Evolutionary conservation across 2,329 filamentous ascomycete genomes (phyloP).

Genomic region (Cladosporium colombiae): DNA sequence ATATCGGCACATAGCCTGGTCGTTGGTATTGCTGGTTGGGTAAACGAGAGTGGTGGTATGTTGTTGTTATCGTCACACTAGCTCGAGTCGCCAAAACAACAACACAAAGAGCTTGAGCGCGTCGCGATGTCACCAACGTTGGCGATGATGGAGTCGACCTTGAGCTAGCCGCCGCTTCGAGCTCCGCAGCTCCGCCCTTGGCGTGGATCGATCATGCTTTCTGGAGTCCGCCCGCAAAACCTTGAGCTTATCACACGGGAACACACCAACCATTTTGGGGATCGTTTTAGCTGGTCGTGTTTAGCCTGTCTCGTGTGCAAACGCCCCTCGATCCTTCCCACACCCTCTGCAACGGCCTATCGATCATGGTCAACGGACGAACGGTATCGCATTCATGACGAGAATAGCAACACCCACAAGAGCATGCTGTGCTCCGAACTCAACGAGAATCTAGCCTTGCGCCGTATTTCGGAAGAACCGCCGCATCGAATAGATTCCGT

Average conservation of each 20-base stretch:
- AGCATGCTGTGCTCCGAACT: background rate
- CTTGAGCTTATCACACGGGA: background rate
- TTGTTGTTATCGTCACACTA: background rate
- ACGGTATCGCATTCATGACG: background rate
- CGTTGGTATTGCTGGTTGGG: background rate
- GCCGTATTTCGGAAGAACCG: background rate
- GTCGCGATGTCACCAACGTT: background rate
- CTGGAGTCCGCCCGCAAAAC: slow-evolving; percentile 2
- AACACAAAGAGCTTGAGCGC: background rate
- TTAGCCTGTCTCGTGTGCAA: background rate
- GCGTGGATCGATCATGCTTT: background rate
- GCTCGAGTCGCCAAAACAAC: background rate
- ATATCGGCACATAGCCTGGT: background rate
- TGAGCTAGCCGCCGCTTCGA: background rate
- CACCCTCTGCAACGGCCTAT: background rate
- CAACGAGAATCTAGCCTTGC: background rate
- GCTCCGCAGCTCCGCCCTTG: background rate
- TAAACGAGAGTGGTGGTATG: background rate
- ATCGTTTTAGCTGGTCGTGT: background rate
- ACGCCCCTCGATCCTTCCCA: background rate
- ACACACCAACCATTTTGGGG: background rate
- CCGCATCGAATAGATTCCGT: background rate
- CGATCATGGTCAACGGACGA: background rate
- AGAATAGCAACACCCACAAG: background rate
- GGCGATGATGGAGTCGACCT: background rate